Base-by-base conservation (phyloP, 495 filamentous ascomycete genomes). In the Aspergillus indologenus region DNA sequence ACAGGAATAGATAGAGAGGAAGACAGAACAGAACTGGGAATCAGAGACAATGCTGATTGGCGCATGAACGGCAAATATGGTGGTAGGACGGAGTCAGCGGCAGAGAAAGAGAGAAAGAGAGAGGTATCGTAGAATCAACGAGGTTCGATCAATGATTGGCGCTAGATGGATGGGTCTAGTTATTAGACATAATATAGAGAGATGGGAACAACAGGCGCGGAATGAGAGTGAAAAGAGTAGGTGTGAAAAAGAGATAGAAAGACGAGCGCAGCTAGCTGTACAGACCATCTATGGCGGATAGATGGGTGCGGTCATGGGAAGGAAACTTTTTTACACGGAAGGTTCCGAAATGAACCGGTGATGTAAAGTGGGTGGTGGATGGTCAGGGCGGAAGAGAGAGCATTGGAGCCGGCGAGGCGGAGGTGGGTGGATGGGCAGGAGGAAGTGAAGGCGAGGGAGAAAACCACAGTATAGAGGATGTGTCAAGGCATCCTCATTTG, bases 401-500 rank as follows among this genome's bases (percentile, higher is more conserved):
- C 31, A 51, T n/a, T 23, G 18, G 22, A 29, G 26, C 26, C 3
- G 26, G 9, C 3, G 26, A 9, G 26, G 4, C 9, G 26, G 26
- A 29, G 23, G 48, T 31, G 3, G 17, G 19, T 14, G 15, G 23
- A 31, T 1, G 48, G 21, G 26, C 9, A 11, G 6, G 23, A 17
- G 49, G 18, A 59, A 34, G 45, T 4, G 18, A 45, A 45, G 26
- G 42, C 26, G 9, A 1, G 20, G 46, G 43, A 29, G 18, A 50
- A n/a, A n/a, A n/a, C n/a, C n/a, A n/a, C n/a, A n/a, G n/a, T n/a
- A n/a, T n/a, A n/a, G n/a, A n/a, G n/a, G n/a, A n/a, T n/a, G 14
- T 34, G 17, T 20, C 24, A 20, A 54, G 40, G 40, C 20, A 8
- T 17, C n/a, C n/a, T 70, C 58, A 78, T 56, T 66, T 68, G 17